These are phyloP conservation scores for Omphalotus olearius DNA, from an alignment of 1,284 basidiomycete species.

Conservation along the genomic window DNA sequence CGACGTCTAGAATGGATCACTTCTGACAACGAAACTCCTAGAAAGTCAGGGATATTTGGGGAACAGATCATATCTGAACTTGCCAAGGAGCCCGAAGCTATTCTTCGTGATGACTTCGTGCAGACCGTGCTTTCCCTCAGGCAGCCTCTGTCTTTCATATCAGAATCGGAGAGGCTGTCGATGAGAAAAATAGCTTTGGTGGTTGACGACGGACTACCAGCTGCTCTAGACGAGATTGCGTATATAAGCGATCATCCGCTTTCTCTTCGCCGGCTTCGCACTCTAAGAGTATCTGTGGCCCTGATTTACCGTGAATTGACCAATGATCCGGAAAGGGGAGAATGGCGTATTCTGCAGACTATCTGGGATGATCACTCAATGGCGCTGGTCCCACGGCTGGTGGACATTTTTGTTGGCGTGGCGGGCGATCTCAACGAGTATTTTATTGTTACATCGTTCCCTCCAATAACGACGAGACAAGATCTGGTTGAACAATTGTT, in stretches of 20 bases:
- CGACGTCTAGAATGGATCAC: constrained; percentile 62
- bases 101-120: constrained; percentile 53
- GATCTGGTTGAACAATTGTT: constrained; percentile 50
- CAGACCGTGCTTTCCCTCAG: constrained; percentile 50
- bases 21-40: constrained; percentile 51
- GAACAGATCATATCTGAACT: constrained; percentile 64
- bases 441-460: constrained; percentile 37
- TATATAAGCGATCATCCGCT: constrained; percentile 47
- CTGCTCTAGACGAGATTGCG: constrained; percentile 59
- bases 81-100: constrained; percentile 54
- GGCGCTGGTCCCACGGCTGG: constrained; percentile 50
- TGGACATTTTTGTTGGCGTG: constrained; percentile 46
- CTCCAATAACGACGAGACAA: constrained; percentile 29
- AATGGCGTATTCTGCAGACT: constrained; percentile 48
- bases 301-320: constrained; percentile 49
- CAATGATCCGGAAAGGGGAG: constrained; percentile 38
- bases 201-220: constrained; percentile 57
- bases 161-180: constrained; percentile 51
- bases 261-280: constrained; percentile 46
- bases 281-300: constrained; percentile 57
- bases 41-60: constrained; percentile 56
- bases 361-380: constrained; percentile 57
- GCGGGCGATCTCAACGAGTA: constrained; percentile 46
- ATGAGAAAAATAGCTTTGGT: constrained; percentile 58
- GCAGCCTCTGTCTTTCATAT: constrained; percentile 55